phyloP scores from a whole-genome alignment of 1,284 basidiomycete genomes.

The Kwoniella shivajii region DNA sequence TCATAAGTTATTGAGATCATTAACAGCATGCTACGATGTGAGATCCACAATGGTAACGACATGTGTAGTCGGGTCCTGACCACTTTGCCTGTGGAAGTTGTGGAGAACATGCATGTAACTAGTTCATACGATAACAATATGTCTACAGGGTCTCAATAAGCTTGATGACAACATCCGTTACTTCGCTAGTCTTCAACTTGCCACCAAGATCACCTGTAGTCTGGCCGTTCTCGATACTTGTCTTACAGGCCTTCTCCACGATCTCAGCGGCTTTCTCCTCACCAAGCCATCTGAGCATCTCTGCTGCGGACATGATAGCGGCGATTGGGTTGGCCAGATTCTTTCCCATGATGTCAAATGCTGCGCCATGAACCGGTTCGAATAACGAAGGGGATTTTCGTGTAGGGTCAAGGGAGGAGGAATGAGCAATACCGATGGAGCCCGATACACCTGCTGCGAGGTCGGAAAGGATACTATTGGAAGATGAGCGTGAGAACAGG shows the following conservation, averaged over 20 bases:
- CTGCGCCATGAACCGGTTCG: conserved; percentile 18
- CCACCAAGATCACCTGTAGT: conserved; percentile 32
- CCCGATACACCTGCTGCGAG: conserved; percentile 62
- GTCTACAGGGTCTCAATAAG: conserved; percentile 9
- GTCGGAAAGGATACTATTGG: conserved; percentile 38
- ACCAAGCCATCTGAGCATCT: conserved; percentile 62
- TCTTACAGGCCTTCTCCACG: conserved; percentile 59
- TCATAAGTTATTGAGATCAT: no score
- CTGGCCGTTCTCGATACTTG: conserved; percentile 23
- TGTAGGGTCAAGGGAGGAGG: conserved; percentile 61
- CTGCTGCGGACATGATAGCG: conserved; percentile 62
- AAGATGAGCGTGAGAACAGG: conserved; percentile 71
- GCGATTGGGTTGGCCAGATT: conserved; percentile 48
- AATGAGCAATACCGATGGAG: conserved; percentile 63
- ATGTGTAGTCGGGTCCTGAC: no score
- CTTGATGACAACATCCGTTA: conserved; percentile 19
- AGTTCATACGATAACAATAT: no score
- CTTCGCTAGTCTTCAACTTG: conserved; percentile 21
- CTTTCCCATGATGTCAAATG: conserved; percentile 16
- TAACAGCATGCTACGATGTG: no score
- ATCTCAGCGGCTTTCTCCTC: conserved; percentile 59
- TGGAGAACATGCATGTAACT: no score
- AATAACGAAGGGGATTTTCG: conserved; percentile 57
- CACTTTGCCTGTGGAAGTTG: no score
- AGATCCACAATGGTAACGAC: no score